Evolutionary conservation across 2,329 filamentous ascomycete genomes (phyloP).

Genomic region (Aspergillus brasiliensis): DNA sequence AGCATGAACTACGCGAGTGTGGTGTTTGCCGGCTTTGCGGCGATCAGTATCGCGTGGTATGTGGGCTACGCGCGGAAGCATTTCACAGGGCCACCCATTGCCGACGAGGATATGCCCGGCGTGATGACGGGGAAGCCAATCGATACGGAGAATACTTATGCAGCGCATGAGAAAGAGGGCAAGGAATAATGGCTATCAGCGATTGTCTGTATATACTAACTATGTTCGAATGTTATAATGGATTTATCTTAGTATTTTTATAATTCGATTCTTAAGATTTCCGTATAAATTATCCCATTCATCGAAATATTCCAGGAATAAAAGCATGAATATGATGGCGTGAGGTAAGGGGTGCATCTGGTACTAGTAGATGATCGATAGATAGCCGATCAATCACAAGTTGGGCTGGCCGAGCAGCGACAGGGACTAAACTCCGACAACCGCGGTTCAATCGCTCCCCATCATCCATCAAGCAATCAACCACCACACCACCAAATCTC

Average conservation of each 20-base stretch:
- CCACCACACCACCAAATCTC: neutral
- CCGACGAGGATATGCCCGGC: constrained; percentile 31
- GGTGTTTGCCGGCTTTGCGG: constrained; percentile 65
- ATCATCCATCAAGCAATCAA: constrained; percentile 9
- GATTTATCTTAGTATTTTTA: neutral
- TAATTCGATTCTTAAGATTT: too few species aligned
- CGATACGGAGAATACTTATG: constrained; percentile 36
- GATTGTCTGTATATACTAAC: neutral
- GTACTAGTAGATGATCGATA: too few species aligned
- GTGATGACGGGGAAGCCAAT: constrained; percentile 35
- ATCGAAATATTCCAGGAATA: too few species aligned
- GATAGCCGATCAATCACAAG: too few species aligned
- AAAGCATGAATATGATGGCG: too few species aligned
- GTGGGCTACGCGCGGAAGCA: constrained; percentile 63
- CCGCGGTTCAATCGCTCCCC: constrained; percentile 32
- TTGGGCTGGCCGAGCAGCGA: too few species aligned
- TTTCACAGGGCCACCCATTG: constrained; percentile 60
- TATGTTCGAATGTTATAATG: neutral
- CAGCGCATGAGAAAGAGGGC: constrained; percentile 17
- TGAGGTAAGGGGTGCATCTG: neutral
- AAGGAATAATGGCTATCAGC: constrained; percentile 2
- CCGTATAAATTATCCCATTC: too few species aligned
- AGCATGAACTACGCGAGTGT: constrained; percentile 70
- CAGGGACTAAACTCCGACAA: constrained; percentile 18
- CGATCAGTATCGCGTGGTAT: constrained; percentile 65